phyloP scores from a whole-genome alignment of 2,329 filamentous ascomycete genomes.

The Botryotinia narcissicola region DNA sequence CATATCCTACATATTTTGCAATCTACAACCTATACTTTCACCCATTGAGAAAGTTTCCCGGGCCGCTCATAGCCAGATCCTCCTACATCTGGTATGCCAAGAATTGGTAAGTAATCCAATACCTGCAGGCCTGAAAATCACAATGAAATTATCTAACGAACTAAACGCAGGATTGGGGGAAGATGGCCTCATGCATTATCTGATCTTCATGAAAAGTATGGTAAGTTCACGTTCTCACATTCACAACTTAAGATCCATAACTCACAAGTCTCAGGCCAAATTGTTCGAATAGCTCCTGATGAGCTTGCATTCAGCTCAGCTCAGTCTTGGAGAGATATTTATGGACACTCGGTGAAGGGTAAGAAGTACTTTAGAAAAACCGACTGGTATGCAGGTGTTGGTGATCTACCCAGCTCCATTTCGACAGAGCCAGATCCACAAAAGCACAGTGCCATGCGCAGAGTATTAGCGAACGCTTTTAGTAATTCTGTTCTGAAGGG shows the following conservation, averaged over 20 bases:
- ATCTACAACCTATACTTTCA: constrained; percentile 19
- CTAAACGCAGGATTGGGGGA: neutral
- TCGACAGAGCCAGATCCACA: constrained; percentile 9
- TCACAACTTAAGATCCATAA: neutral
- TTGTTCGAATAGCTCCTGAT: constrained; percentile 1
- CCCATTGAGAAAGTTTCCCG: constrained; percentile 18
- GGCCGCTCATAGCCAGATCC: constrained; percentile 7
- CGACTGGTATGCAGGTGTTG: constrained; percentile 16
- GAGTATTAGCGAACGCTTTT: constrained; percentile 11
- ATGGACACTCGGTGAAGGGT: constrained; percentile 11
- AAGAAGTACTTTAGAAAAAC: constrained; percentile 17
- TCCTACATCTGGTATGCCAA: constrained; percentile 19
- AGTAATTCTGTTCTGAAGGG: constrained; percentile 13
- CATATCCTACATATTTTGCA: constrained; percentile 9
- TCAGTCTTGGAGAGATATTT: constrained; percentile 14
- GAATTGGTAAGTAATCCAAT: neutral
- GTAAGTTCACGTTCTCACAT: neutral
- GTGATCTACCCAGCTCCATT: constrained; percentile 10
- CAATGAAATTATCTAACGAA: neutral
- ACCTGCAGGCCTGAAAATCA: neutral
- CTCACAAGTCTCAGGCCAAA: neutral
- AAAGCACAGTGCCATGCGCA: constrained; percentile 10
- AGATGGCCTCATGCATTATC: constrained; percentile 4
- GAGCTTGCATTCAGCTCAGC: constrained; percentile 16
- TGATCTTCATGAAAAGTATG: constrained; percentile 8